Base-by-base conservation (phyloP, 1,284 basidiomycete species). In the Ganoderma multipileum region DNA sequence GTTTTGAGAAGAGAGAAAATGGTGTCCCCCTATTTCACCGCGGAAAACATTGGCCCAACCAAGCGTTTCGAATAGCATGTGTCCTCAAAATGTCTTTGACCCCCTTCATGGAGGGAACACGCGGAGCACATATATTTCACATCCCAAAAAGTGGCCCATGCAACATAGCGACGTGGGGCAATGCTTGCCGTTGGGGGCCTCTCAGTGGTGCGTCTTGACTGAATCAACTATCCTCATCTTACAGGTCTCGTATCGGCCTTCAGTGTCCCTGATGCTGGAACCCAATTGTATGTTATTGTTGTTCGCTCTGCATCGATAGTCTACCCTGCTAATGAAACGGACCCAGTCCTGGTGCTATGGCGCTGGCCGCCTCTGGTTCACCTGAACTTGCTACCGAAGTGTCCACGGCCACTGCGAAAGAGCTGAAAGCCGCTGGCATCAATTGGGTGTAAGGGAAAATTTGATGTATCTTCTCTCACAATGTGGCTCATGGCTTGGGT, bases 191-290 rank as follows among this genome's bases (percentile, higher is more conserved):
- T 39, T n/a, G n/a, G 38, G 38, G 33, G 33, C 33, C 38, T 50
- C 47, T 26, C 47, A 9, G 8, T 4, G 23, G 11, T 23, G 20
- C 9, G 11, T 11, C 47, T 26, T 26, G 23, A 50, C 47, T 50
- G 23, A 50, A 12, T 20, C n/a, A 47, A 7, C 8, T 9, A 16
- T 20, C 33, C 12, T 68, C 91, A 90, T 52, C 81, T 91, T 6
- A 88, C 69, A 91, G 90, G 90, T 52, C 81, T 91, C 5, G 88
- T 89, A 26, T 90, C 90, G 1, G 89, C 89, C 3, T 91, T 91
- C 73, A 89, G 84, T 66, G 83, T 82, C 3, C 65, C 72, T 1
- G 78, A 78, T 1, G 86, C 86, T 23, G 90, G 89, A 2, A 90
- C 91, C 2, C 88, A 89, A 71, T 91, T 91, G 90, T 90, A 71